Base-by-base conservation (phyloP, 495 filamentous ascomycete species). In the Penicillium mononematosum region DNA sequence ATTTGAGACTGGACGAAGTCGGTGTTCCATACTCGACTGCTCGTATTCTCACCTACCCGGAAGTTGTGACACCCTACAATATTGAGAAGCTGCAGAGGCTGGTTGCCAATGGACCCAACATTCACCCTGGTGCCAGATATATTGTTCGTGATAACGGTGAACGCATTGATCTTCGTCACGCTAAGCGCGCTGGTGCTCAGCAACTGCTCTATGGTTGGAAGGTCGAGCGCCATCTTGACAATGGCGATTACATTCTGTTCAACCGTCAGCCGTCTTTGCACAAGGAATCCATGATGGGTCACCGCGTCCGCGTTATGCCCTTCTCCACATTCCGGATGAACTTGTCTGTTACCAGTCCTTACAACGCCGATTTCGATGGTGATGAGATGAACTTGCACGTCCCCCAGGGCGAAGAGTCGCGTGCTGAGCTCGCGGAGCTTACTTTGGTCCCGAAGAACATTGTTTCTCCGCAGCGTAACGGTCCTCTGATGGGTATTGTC, bases 381-480 rank as follows among this genome's bases (percentile, higher is more conserved):
- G 94, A 99, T 73, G 94, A 99, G 75, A 99, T 99, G 94, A 99
- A 99, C 68, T 83, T 99, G 72, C 94, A 99, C 80, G 95, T 99
- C 42, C 95, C 94, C 8, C 94, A 99, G 70, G 89, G 88, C 17
- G 93, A 99, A 64, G 95, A 99, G 73, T 90, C 94, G 22, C 85
- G 94, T 11, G 93, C 94, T 10, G 94, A 99, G 73, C 83, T 99
- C 61, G 88, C 83, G 63, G 83, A 96, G 66, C 85, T 99, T 38
- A 96, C 94, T 71, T 88, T 97, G 83, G 94, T 99, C 46, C 94
- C 94, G 7, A 80, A 92, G 57, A 96, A 99, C 69, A 96, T 99
- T 63, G 94, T 99, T 17, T 99, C 94, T 8, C 95, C 94, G 17
- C 94, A 99, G 74, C 87, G 92, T 57, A 99, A 99, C 71, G 88